Base-by-base conservation (phyloP, 2,329 filamentous ascomycete species). In the Fusarium burgessii region DNA sequence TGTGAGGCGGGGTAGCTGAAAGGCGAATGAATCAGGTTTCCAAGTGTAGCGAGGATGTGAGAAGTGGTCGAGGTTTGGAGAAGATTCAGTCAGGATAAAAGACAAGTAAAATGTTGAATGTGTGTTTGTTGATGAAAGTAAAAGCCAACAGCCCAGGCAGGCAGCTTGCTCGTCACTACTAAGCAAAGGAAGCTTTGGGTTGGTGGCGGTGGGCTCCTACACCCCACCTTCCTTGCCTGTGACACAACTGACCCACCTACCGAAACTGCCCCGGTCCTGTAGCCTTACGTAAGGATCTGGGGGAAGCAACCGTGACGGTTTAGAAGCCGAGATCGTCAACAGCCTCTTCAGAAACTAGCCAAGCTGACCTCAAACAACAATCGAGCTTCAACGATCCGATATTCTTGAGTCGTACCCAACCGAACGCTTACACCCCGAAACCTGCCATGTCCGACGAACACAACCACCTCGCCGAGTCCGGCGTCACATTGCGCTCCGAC, bases 401-500 rank as follows among this genome's bases (percentile, higher is more conserved):
- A 10, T 14, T 17, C 25, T 42, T 11, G 9, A 14, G 7, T 6
- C 11, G 20, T 12, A 15, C 12, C 11, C 11, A 9, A 25, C 32
- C 4, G 3, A 17, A 32, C 5, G 33, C 9, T 7, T n/a, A 13
- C 4, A 4, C 12, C 18, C 25, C 43, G 18, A 40, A 45, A 38
- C 40, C 59, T 70, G 75, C 63, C 63, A 91, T 90, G 89, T 82
- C 85, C 71, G 84, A 89, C 64, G 85, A 84, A 43, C 72, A 77
- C 36, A 84, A 88, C 75, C 85, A 87, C 73, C 87, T 94, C 78
- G 86, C 90, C 80, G 90, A 91, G 80, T 94, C 91, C 61, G 89
- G 90, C 82, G 86, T 94, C 77, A 95, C 92, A 57, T 92, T 95
- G 77, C 91, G 87, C 73, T 94, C 93, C 54, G 93, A 96, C 84